Evolutionary conservation across 2,329 filamentous ascomycete species (phyloP).

Genomic region (Alternaria sp.): DNA sequence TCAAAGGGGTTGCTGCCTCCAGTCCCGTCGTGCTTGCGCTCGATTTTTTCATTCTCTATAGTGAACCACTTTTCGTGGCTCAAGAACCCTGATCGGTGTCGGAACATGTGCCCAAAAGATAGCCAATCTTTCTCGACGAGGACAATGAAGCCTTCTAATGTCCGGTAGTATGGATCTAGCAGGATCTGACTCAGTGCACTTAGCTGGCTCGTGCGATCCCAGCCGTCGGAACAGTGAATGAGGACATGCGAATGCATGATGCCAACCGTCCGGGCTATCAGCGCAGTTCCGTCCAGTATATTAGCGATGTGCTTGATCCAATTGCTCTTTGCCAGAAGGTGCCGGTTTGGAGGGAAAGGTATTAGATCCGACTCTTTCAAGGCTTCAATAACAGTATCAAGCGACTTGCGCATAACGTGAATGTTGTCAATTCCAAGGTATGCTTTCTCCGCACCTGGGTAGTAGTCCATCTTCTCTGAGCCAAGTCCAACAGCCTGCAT

Average conservation of each 20-base stretch:
- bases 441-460: constrained; percentile 87
- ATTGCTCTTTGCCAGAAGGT: constrained; percentile 80
- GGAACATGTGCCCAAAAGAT: constrained; percentile 97
- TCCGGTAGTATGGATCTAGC: constrained; percentile 94
- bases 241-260: constrained; percentile 93
- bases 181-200: constrained; percentile 91
- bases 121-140: constrained; percentile 98
- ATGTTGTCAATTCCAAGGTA: constrained; percentile 98
- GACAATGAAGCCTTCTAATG: constrained; percentile 91
- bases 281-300: constrained; percentile 81
- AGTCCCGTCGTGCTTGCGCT: constrained; percentile 53
- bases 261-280: constrained; percentile 87
- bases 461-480: constrained; percentile 98
- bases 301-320: constrained; percentile 91
- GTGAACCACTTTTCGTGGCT: constrained; percentile 95
- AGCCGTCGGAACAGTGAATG: constrained; percentile 97
- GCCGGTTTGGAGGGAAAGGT: constrained; percentile 79
- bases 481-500: constrained; percentile 94
- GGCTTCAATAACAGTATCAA: constrained; percentile 86
- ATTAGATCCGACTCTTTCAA: constrained; percentile 93
- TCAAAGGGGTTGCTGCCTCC: constrained; percentile 78
- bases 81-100: constrained; percentile 85
- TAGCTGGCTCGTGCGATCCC: constrained; percentile 96
- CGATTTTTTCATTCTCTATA: constrained; percentile 79
- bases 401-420: constrained; percentile 93